These are phyloP conservation scores for Hygrophila difformis DNA, from an alignment of 257 asterid species.

Conservation along the genomic window DNA sequence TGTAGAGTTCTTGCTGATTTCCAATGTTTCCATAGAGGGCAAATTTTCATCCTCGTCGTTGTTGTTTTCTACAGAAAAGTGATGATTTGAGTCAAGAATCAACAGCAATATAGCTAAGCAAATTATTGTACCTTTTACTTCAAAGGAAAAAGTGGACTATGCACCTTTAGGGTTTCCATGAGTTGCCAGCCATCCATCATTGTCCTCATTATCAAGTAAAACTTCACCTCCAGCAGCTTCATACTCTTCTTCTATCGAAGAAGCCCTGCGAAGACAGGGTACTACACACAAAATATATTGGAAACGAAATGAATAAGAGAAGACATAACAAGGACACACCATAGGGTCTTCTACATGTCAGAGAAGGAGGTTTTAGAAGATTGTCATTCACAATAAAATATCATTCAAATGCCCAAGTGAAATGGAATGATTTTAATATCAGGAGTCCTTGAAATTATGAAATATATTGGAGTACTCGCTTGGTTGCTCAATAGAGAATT, in stretches of 20 bases:
- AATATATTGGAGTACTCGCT: too few relatives aligned
- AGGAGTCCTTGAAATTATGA: not conserved
- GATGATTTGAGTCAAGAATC: too few relatives aligned
- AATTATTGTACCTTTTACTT: not conserved
- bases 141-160: not conserved
- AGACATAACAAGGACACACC: not conserved
- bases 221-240: conserved; percentile 99
- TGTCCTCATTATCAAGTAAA: conserved; percentile 75
- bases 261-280: conserved; percentile 93
- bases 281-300: conserved; percentile 34
- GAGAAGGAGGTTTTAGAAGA: not conserved
- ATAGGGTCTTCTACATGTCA: not conserved
- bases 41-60: conserved; percentile 54
- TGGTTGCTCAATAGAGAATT: too few relatives aligned
- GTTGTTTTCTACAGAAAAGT: conserved; percentile 48
- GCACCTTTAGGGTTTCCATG: conserved; percentile 88
- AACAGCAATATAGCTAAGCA: conserved; percentile 7
- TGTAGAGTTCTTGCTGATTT: conserved; percentile 57
- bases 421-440: conserved; percentile 6
- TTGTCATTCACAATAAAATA: conserved; percentile 2
- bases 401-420: conserved; percentile 7
- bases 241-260: conserved; percentile 90
- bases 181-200: conserved; percentile 98
- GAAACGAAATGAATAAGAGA: not conserved
- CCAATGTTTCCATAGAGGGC: conserved; percentile 86